Evolutionary conservation across 371 early-diverging fungal genomes (phyloP).

Genomic region (Coemansia sp.): DNA sequence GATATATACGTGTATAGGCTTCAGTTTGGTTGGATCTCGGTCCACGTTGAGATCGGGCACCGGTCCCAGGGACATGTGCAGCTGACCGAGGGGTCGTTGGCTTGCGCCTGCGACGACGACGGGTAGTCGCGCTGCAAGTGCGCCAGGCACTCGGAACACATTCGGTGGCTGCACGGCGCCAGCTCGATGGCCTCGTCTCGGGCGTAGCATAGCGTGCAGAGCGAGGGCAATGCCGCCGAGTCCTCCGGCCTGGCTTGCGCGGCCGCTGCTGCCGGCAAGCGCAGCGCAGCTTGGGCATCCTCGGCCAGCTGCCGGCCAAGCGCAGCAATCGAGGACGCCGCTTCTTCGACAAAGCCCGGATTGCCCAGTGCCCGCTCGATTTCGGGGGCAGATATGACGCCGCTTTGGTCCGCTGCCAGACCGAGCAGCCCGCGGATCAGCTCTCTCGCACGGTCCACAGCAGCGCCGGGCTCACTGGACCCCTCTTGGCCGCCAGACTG

Average conservation of each 20-base stretch:
- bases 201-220: constrained; percentile 40
- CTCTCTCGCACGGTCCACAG: background rate
- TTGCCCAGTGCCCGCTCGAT: background rate
- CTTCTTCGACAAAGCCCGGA: background rate
- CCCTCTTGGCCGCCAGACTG: background rate
- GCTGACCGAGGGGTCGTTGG: background rate
- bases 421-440: constrained; percentile 1
- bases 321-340: background rate
- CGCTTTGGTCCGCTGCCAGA: background rate
- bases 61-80: constrained; percentile 38
- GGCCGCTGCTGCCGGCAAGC: background rate
- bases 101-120: constrained; percentile 17
- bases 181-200: constrained; percentile 23
- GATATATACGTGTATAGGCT: too few relatives aligned
- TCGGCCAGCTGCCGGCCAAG: constrained; percentile 12
- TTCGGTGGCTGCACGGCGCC: constrained; percentile 27
- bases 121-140: constrained; percentile 17
- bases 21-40: background rate
- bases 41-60: constrained; percentile 1
- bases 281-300: constrained; percentile 4
- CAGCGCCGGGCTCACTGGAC: background rate
- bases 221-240: constrained; percentile 1
- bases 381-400: constrained; percentile 1
- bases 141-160: constrained; percentile 27
- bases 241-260: background rate